Evolutionary conservation across 805 yeast genomes (phyloP), one percentile per base, ranked within the genome.

Genomic region (Candida maltosa): DNA sequence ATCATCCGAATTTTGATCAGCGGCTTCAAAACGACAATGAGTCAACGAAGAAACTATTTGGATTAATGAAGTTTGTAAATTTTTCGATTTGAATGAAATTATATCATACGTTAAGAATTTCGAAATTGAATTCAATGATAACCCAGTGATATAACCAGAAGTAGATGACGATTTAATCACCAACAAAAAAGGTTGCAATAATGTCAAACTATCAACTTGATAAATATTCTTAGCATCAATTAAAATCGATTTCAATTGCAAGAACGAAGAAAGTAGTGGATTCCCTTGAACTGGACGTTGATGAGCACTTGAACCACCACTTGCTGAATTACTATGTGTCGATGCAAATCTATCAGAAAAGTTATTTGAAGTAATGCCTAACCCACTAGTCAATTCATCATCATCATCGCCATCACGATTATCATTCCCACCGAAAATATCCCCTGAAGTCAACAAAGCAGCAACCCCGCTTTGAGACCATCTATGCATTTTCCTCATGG

Each of bases 1-100:
- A 55, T 93, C 98, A 61, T 93, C 97, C 28, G 87, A 83, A 23
- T 83, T 75, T 55, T 87, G 95, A 53, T 89, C 96, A 0, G 93
- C 83, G 2, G 96, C 96, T 65, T 93, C 97, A 55, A 93, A 93
- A 30, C 96, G 76, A 60, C 97, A 93, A 54, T 87, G 96, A 1
- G 97, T 86, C 42, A 93, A 70, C 0, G 97, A 76, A 21, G 76
- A 75, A 7, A 82, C 75, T 31, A 84, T 71, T 50, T 85, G 87
- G 12, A 78, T 73, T 41, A 86, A 59, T 1, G 83, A 73, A 31
- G 64, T 70, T 21, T 66, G 71, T 15, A 84, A 60, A 38, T 83
- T 80, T 20, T 67, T 62, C 4, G 87, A 77, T 2, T 61, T 49
- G 7, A 52, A 54, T 14, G 75, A 66, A n/a, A 93, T 70, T 21